Conservation (phyloP, 768 basidiomycete genomes). For the Tylopilus intermedius region DNA sequence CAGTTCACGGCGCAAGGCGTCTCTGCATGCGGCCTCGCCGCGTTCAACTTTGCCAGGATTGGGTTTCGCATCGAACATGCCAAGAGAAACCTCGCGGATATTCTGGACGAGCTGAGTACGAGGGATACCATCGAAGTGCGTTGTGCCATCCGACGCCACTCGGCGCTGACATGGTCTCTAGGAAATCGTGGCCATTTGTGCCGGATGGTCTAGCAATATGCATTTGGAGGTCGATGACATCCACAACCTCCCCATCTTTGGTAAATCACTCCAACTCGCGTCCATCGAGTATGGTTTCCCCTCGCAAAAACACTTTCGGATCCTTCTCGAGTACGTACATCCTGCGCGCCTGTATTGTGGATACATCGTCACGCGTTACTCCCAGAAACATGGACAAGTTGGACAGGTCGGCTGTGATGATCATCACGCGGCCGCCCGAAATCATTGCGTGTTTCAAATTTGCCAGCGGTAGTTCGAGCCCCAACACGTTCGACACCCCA, state of each 20-base stretch:
- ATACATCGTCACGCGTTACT: not conserved
- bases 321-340: conserved; percentile 23
- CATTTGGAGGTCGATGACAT: conserved; percentile 60
- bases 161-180: not conserved
- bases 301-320: conserved; percentile 34
- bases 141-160: not conserved
- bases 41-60: conserved; percentile 57
- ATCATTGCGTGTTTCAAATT: conserved; percentile 52
- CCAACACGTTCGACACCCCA: conserved; percentile 11
- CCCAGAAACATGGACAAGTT: conserved; percentile 23
- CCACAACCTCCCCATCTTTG: conserved; percentile 44
- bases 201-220: conserved; percentile 46
- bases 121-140: conserved; percentile 25
- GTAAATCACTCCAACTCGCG: conserved; percentile 33
- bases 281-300: conserved; percentile 37
- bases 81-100: conserved; percentile 4
- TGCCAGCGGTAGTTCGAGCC: not conserved
- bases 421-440: conserved; percentile 70
- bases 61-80: conserved; percentile 33
- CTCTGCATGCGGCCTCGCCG: conserved; percentile 64
- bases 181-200: conserved; percentile 56
- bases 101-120: conserved; percentile 22
- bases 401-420: conserved; percentile 32
- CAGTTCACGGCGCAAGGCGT: conserved; percentile 46
- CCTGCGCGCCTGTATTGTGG: not conserved